These are phyloP conservation scores for Acer yangbiense DNA, from an alignment of 345 rosid species.

Conservation along the genomic window DNA sequence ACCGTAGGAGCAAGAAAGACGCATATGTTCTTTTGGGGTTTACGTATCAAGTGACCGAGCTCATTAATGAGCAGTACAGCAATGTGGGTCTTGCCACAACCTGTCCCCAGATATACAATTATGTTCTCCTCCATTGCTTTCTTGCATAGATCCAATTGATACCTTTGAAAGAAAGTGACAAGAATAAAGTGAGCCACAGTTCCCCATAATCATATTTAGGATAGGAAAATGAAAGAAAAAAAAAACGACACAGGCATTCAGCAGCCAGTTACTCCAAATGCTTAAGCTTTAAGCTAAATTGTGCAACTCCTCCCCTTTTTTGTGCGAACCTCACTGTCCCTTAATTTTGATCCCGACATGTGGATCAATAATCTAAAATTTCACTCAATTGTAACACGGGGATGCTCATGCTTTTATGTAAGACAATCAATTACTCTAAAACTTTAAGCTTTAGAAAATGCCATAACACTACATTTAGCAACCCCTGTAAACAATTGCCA, in stretches of 20 bases:
- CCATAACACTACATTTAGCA: background rate
- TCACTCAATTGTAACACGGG: background rate
- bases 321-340: background rate
- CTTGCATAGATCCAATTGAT: slow-evolving; percentile 85
- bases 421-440: background rate
- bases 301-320: background rate
- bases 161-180: slow-evolving; percentile 42
- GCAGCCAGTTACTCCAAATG: background rate
- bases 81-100: slow-evolving; percentile 95
- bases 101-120: slow-evolving; percentile 84
- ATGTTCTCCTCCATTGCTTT: slow-evolving; percentile 80
- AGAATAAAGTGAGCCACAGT: slow-evolving; percentile 18
- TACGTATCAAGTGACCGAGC: slow-evolving; percentile 64
- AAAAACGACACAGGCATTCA: background rate
- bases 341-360: background rate
- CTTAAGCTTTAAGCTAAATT: background rate
- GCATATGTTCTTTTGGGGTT: slow-evolving; percentile 62
- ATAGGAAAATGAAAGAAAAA: background rate
- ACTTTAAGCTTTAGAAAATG: background rate
- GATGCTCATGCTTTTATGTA: background rate
- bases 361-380: background rate
- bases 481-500: background rate
- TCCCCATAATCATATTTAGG: background rate
- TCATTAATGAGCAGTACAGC: slow-evolving; percentile 86
- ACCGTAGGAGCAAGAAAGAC: slow-evolving; percentile 93